phyloP scores from a whole-genome alignment of 176 grass and related monocot genomes.

The Ensete glaucum region DNA sequence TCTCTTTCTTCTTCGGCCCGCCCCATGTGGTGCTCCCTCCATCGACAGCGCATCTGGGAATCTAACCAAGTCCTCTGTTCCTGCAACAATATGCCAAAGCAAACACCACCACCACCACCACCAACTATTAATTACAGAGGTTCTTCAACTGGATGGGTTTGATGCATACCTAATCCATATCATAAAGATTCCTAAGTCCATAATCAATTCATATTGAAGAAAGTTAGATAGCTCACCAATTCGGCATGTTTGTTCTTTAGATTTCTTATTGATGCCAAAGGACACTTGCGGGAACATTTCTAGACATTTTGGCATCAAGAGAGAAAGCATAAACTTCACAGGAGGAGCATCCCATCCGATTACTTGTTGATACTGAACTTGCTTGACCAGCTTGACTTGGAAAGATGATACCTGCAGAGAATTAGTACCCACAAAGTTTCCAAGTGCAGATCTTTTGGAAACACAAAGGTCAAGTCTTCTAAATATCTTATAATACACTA shows the following conservation, averaged over 20 bases:
- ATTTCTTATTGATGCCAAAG: not conserved
- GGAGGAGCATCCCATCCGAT: too few relatives aligned
- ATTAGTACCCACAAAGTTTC: not conserved
- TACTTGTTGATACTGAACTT: not conserved
- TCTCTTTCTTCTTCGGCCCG: not conserved
- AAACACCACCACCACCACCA: not conserved
- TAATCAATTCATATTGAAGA: not conserved
- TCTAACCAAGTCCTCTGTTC: not conserved
- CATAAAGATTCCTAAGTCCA: not conserved
- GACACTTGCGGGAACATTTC: not conserved
- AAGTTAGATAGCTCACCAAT: not conserved
- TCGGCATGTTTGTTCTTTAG: not conserved
- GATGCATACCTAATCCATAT: not conserved
- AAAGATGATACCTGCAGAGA: not conserved
- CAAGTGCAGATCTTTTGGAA: not conserved
- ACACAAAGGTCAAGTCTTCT: not conserved
- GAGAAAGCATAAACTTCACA: not conserved
- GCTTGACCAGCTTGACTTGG: not conserved
- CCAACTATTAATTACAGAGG: not conserved
- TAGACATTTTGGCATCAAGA: not conserved
- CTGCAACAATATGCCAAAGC: not conserved
- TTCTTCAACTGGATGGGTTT: not conserved
- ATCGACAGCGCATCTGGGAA: not conserved
- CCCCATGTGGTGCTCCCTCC: not conserved
- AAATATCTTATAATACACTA: not conserved